Evolutionary conservation across 2,329 filamentous ascomycete species (phyloP).

Genomic region (Ceratocystiopsis brevicomis): DNA sequence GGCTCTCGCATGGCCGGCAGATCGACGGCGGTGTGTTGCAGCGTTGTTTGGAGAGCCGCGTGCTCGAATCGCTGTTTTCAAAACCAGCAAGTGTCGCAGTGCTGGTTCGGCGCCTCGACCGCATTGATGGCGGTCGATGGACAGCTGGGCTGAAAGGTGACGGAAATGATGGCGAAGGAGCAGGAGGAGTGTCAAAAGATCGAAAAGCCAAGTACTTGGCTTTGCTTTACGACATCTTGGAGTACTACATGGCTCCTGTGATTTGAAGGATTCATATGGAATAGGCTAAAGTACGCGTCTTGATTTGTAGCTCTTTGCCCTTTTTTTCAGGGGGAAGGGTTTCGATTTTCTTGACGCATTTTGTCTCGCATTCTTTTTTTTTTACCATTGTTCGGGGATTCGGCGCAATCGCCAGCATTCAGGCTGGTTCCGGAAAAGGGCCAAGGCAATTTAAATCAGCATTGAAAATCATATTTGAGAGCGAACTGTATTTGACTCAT

Average conservation of each 20-base stretch:
- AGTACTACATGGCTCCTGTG: constrained; percentile 31
- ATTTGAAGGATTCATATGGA: constrained; percentile 17
- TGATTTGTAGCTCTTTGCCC: not conserved
- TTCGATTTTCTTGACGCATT: not conserved
- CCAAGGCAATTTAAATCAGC: no score
- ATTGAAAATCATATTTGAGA: no score
- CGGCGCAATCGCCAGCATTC: no score
- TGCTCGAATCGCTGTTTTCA: constrained; percentile 24
- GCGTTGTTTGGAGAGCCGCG: constrained; percentile 28
- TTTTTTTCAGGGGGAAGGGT: no score
- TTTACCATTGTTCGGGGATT: not conserved
- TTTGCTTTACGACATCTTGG: constrained; percentile 34
- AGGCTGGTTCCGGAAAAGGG: no score
- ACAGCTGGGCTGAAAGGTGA: constrained; percentile 13
- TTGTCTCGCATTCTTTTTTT: not conserved
- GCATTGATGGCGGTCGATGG: constrained; percentile 26
- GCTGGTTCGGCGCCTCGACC: constrained; percentile 30
- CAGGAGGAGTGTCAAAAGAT: constrained; percentile 10
- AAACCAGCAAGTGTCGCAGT: constrained; percentile 17
- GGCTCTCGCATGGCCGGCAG: constrained; percentile 27
- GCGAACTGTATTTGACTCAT: no score
- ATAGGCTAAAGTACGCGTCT: not conserved
- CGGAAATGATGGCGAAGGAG: constrained; percentile 10
- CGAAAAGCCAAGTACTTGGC: constrained; percentile 21
- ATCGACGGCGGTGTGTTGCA: constrained; percentile 48